Base-by-base conservation (phyloP, 306 rosid genomes). In the Lotus japonicus region DNA sequence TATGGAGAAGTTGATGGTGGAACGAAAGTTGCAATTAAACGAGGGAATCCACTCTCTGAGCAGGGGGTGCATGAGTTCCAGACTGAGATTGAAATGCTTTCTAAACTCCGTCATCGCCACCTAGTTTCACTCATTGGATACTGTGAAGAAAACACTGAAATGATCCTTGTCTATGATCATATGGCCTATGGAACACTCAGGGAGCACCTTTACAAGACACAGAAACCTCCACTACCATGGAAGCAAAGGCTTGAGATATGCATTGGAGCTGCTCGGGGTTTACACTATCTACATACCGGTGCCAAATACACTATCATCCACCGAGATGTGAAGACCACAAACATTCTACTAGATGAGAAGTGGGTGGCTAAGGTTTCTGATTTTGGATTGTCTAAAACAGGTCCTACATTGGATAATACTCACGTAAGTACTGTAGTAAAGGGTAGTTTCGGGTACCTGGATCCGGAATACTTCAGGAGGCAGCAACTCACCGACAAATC, bases 291-390 rank as follows among this genome's bases (percentile, higher is more conserved):
- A 11, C 99, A 94, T 68, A 94, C 99, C 1, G 99, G 99, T 10
- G 99, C 99, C 13, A 94, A 95, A 81, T 84, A 95, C 83, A 95
- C 99, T 0, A 95, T 95, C 65, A 95, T 95, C 73, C 99, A 95
- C 81, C 88, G 99, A 18, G 99, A 95, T 33, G 99, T 95, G 66
- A 95, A 95, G 80, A 95, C 97, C 7, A 95, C 99, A 10, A 95
- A 95, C 94, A 95, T 95, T 80, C 85, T 95, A 54, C 76, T 95
- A 46, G 99, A 95, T 38, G 99, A 95, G 77, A 95, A 90, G 79
- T 95, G 97, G 97, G 99, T 95, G 43, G 97, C 99, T 2, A 95
- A 95, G 83, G 99, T 95, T 52, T 90, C 99, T 3, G 99, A 95
- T 84, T 95, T 95, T 3, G 99, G 99, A 55, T 70, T 95, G 89